Evolutionary conservation across 257 asterid genomes (phyloP), one percentile per base, ranked within the genome.

Genomic region (Jasminum sambac): DNA sequence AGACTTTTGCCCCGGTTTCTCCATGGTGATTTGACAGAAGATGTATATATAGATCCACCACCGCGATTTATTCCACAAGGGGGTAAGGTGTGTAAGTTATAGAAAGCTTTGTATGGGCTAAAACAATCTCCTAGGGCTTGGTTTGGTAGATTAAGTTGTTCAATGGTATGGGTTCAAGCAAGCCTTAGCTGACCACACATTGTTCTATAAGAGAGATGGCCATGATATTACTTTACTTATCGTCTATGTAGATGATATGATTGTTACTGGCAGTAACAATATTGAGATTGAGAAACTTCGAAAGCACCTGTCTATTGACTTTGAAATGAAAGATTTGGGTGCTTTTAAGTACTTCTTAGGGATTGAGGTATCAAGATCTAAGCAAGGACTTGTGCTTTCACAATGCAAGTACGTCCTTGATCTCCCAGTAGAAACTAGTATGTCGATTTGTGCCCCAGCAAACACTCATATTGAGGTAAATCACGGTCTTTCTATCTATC

Each of bases 121-220:
- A 61, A 61, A 21, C 11, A 61, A 24, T 61, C 66, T 11, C 16
- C 66, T 23, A 61, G 37, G 39, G 34, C 39, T 17, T 61, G 66
- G 66, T 61, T 61, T 61, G 66, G 66, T 16, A 61, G 41, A 12
- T 10, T 61, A 8, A 61, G 66, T 16, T 19, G 36, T 17, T 61
- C 24, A 61, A 61, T 61, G 66, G 66, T 61, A 61, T 61, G 24
- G 42, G 10, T 61, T 61, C 14, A 26, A 61, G 66, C 42, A 61
- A 21, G 66, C 66, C 26, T 9, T 61, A 19, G 21, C n/a, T n/a
- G n/a, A n/a, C n/a, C n/a, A n/a, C n/a, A n/a, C n/a, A n/a, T n/a
- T n/a, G n/a, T n/a, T n/a, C n/a, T n/a, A n/a, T n/a, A n/a, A n/a
- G n/a, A n/a, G n/a, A 24, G 63, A 61, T 0, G 66, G 66, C 26